Base-by-base conservation (phyloP, 768 basidiomycete species). In the Mycena maculata region DNA sequence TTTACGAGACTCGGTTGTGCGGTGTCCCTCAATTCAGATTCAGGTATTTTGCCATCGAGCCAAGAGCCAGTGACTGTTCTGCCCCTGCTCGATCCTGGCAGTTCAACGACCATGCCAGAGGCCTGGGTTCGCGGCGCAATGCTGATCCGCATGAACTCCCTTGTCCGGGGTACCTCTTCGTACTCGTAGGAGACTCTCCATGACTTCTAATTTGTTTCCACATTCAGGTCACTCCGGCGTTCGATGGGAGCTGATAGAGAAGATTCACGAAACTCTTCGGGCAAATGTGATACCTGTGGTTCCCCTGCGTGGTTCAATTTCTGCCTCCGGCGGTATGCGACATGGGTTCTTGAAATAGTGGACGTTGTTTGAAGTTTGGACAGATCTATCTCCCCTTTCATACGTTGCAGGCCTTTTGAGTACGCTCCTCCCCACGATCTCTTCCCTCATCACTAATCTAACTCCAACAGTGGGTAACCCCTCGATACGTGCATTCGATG, bases 111-210 rank as follows among this genome's bases (percentile, higher is more conserved):
- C 57, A 95, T 96, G 92, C 94, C 94, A 3, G 90, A 92, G 68
- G 81, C 94, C 4, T 95, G 95, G 92, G 94, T 95, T 48, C 87
- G 93, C 28, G 92, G 90, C 38, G 91, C 92, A 0, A 93, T 94
- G 71, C 77, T 92, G 27, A 84, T 94, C 68, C 88, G 93, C 69
- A 90, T 91, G 86, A 94, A 94, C 76, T 92, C 91, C 0, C 85
- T 94, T 55, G 89, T 92, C 71, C 88, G 92, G 42, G 92, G n/a
- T n/a, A n/a, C n/a, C n/a, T n/a, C n/a, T n/a, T n/a, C n/a, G n/a
- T n/a, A n/a, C n/a, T n/a, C n/a, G n/a, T n/a, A n/a, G n/a, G n/a
- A n/a, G n/a, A n/a, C n/a, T n/a, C n/a, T n/a, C n/a, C n/a, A n/a
- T n/a, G n/a, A n/a, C n/a, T n/a, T n/a, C n/a, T n/a, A n/a, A n/a